Conservation (phyloP, 371 early-diverging fungal genomes). For the Smittium culicis region DNA sequence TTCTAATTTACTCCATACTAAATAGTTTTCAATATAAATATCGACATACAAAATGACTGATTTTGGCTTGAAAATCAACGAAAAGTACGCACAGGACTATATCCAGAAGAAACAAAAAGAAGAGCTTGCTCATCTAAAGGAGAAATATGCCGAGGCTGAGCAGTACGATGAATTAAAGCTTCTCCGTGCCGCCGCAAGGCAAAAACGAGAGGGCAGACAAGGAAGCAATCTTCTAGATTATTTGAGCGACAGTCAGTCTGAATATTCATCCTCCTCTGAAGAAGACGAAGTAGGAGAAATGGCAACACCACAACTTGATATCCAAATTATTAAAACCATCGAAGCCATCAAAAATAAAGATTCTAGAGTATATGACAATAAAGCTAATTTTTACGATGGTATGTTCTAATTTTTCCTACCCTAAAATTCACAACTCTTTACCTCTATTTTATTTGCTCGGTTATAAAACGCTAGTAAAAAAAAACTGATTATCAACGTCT, state of each 20-base stretch:
- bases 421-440: no score
- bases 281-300: slow-evolving; percentile 77
- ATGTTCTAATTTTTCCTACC: no score
- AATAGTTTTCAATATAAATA: no score
- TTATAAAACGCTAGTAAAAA: no score
- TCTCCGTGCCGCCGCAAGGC: slow-evolving; percentile 30
- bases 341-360: slow-evolving; percentile 60
- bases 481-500: no score
- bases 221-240: slow-evolving; percentile 23
- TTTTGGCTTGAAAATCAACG: slow-evolving; percentile 34
- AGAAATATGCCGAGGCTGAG: slow-evolving; percentile 36
- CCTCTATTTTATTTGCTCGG: no score
- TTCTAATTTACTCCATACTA: no score
- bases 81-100: slow-evolving; percentile 44
- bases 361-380: slow-evolving; percentile 66
- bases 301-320: slow-evolving; percentile 76
- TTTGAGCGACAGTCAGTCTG: slow-evolving; percentile 33
- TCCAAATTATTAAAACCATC: slow-evolving; percentile 82
- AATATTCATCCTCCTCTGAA: slow-evolving; percentile 31
- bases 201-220: slow-evolving; percentile 31
- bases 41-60: neutral
- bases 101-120: slow-evolving; percentile 45
- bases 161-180: slow-evolving; percentile 21
- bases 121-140: slow-evolving; percentile 46
- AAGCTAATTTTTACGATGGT: slow-evolving; percentile 47